Percentiles rank a stretch among this genome's conserved stretches.
These are phyloP conservation scores for Gossypium bickii DNA, from an alignment of 345 rosid genomes.

Conservation along the genomic window DNA sequence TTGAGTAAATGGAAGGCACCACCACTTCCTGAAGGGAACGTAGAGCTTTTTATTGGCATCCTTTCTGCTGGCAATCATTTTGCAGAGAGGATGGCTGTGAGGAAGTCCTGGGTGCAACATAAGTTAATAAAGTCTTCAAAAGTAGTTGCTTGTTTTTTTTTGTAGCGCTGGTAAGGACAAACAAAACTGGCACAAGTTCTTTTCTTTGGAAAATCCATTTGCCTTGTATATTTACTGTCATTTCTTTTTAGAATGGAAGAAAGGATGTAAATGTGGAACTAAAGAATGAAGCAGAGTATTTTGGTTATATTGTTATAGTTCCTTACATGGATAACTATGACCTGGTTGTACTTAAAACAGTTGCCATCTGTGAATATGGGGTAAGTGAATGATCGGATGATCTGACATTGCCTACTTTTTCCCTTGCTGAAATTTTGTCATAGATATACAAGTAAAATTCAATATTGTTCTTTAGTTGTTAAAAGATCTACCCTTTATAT, in stretches of 20 bases:
- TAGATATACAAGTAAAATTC: background rate
- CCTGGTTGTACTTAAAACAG: slow-evolving; percentile 90
- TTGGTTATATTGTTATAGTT: slow-evolving; percentile 87
- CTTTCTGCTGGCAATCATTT: slow-evolving; percentile 98
- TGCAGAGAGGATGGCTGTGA: slow-evolving; percentile 95
- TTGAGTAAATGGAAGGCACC: slow-evolving; percentile 81
- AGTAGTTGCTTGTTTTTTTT: slow-evolving; percentile 89
- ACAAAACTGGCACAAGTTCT: background rate
- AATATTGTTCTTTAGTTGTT: slow-evolving; percentile 2
- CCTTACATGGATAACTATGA: slow-evolving; percentile 98
- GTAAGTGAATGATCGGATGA: slow-evolving; percentile 43
- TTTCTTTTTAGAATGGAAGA: slow-evolving; percentile 57
- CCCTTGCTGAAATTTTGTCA: background rate
- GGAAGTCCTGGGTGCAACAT: slow-evolving; percentile 97
- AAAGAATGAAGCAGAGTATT: slow-evolving; percentile 88
- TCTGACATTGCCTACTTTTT: background rate
- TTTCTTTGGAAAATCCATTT: background rate
- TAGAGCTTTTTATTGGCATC: slow-evolving; percentile 77
- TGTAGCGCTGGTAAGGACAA: slow-evolving; percentile 73
- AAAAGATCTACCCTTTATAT: background rate
- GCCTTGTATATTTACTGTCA: background rate
- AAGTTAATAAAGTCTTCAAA: slow-evolving; percentile 66
- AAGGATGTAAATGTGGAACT: slow-evolving; percentile 82
- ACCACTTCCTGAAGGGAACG: slow-evolving; percentile 48
- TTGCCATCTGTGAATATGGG: slow-evolving; percentile 97